These are phyloP conservation scores for Paramecium octaurelia DNA, from an alignment of 73 alveolate genomes.

Conservation along the genomic window DNA sequence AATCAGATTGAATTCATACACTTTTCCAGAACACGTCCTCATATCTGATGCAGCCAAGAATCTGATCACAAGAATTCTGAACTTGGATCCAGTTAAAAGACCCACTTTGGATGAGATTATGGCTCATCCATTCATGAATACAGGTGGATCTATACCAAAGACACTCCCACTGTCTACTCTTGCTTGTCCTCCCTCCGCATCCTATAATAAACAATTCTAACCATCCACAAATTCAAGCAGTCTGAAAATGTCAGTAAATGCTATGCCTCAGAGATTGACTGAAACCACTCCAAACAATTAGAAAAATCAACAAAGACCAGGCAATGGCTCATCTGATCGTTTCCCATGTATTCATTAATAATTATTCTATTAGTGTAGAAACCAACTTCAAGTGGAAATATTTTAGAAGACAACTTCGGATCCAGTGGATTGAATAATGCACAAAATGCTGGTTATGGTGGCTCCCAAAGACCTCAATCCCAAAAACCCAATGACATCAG, in stretches of 20 bases:
- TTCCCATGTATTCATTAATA: not conserved
- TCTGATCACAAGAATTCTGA: conserved; percentile 81
- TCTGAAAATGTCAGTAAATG: conserved; percentile 31
- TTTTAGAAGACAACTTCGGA: conserved; percentile 7
- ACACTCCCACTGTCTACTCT: conserved; percentile 91
- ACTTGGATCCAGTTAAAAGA: conserved; percentile 78
- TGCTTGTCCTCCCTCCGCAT: conserved; percentile 93
- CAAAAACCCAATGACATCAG: conserved; percentile 48
- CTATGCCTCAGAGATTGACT: conserved; percentile 45
- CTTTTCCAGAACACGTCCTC: conserved; percentile 90
- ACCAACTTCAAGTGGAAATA: conserved; percentile 49
- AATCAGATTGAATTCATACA: conserved; percentile 83
- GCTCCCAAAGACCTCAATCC: conserved; percentile 17
- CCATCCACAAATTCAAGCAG: conserved; percentile 66
- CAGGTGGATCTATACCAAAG: conserved; percentile 88
- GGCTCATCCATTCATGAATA: conserved; percentile 65
- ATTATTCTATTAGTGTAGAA: not conserved
- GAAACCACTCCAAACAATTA: conserved; percentile 55
- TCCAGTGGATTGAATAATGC: conserved; percentile 19
- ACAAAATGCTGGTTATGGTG: conserved; percentile 2
- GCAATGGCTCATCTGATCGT: conserved; percentile 41
- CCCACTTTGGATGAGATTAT: conserved; percentile 67
- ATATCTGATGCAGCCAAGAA: conserved; percentile 91
- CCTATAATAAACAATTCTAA: conserved; percentile 82
- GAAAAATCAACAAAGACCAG: conserved; percentile 23